Conservation (phyloP, 495 filamentous ascomycete species). For the Staphylotrichum tortipilum region DNA sequence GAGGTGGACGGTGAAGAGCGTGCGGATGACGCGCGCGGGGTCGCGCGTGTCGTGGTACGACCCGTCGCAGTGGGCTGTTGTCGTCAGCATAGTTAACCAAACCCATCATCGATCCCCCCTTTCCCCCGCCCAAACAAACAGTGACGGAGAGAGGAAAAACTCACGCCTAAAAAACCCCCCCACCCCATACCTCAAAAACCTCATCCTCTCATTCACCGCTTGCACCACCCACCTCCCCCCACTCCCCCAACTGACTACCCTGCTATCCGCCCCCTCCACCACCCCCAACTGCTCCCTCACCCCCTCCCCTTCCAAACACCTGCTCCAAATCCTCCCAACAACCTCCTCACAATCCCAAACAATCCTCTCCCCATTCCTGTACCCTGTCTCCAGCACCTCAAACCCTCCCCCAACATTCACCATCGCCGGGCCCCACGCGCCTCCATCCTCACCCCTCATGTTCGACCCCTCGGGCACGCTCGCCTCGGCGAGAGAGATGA, state of each 20-base stretch:
- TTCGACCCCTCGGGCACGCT: constrained; percentile 21
- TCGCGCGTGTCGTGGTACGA: constrained; percentile 47
- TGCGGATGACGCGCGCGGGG: constrained; percentile 44
- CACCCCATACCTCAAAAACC: constrained; percentile 68
- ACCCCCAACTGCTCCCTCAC: constrained; percentile 22
- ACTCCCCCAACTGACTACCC: neutral
- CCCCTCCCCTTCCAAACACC: constrained; percentile 30
- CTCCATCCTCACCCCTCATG: neutral
- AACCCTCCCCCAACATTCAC: constrained; percentile 59
- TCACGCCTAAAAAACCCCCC: constrained; percentile 69
- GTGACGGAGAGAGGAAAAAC: constrained; percentile 14
- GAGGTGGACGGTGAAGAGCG: constrained; percentile 71
- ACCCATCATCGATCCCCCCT: too few species aligned
- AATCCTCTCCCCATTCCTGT: constrained; percentile 64
- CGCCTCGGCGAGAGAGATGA: constrained; percentile 50
- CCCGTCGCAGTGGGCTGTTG: constrained; percentile 64
- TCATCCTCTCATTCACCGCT: constrained; percentile 65
- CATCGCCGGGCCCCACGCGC: constrained; percentile 53
- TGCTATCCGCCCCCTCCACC: constrained; percentile 7
- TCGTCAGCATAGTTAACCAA: neutral
- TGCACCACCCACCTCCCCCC: constrained; percentile 43
- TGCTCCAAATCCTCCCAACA: constrained; percentile 51
- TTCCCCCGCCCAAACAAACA: neutral
- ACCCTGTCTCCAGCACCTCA: constrained; percentile 47
- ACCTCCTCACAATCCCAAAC: constrained; percentile 61